These are phyloP conservation scores for Hyphodiscus sp. DNA, from an alignment of 2,329 filamentous ascomycete genomes.

Conservation along the genomic window DNA sequence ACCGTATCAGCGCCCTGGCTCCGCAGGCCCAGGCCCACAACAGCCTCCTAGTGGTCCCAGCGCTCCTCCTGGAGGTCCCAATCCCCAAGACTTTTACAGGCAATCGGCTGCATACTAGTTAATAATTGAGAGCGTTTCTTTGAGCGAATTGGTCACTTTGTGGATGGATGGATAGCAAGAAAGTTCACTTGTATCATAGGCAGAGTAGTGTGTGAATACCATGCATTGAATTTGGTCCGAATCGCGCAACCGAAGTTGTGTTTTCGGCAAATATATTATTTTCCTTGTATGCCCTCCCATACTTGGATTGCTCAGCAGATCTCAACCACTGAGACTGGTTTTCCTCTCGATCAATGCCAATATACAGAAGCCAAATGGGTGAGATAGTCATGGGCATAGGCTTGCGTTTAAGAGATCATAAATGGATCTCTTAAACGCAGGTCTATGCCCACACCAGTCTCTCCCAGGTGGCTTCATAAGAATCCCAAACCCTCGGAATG, in stretches of 20 bases:
- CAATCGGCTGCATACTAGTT: conserved; percentile 33
- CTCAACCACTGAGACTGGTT: no score
- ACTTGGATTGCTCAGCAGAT: neutral
- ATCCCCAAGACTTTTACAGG: conserved; percentile 48
- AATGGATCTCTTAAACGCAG: no score
- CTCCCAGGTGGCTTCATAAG: no score
- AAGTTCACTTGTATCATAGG: neutral
- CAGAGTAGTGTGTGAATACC: neutral
- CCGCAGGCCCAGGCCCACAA: conserved; percentile 13
- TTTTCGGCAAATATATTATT: no score
- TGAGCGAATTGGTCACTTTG: neutral
- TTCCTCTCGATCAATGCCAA: no score
- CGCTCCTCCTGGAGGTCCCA: conserved; percentile 33
- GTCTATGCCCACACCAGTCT: no score
- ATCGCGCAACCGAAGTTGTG: no score
- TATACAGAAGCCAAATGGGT: no score
- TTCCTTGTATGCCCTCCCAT: neutral
- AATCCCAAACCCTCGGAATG: no score
- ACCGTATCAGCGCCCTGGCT: conserved; percentile 39
- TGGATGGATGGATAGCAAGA: neutral
- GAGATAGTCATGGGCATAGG: no score
- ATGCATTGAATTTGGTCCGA: neutral
- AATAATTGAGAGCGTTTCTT: neutral
- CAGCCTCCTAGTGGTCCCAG: conserved; percentile 35
- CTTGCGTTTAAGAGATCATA: no score